A percentile compares a stretch with the other conserved stretches of the same genome.
Conservation (phyloP, 805 yeast species). For the Cyberlindnera misumaiensis region DNA sequence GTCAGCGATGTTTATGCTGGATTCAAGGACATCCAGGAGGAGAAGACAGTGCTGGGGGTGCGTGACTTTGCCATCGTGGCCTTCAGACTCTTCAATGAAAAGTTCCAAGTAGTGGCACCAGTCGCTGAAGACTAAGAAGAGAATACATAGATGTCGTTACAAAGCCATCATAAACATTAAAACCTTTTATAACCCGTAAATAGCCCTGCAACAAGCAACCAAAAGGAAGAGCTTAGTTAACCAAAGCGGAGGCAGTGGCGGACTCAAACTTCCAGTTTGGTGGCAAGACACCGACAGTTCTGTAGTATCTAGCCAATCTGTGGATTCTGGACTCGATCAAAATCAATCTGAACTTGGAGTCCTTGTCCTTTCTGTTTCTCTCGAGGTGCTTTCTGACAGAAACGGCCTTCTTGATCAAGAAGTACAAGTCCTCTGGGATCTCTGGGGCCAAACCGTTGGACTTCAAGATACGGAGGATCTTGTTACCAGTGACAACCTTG, state of each 20-base stretch:
- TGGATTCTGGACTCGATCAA: constrained; percentile 99
- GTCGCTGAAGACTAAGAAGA: constrained; percentile 9
- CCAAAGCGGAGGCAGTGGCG: constrained; percentile 99
- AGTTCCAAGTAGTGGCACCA: constrained; percentile 13
- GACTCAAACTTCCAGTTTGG: constrained; percentile 99
- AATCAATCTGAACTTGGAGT: constrained; percentile 99
- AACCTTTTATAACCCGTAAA: constrained; percentile 4
- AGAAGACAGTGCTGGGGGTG: constrained; percentile 5
- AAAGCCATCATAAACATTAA: constrained; percentile 3
- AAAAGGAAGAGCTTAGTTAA: constrained; percentile 59
- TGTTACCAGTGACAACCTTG: constrained; percentile 97
- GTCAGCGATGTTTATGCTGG: constrained; percentile 14
- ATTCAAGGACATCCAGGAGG: constrained; percentile 15
- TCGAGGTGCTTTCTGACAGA: constrained; percentile 99
- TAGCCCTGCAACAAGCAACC: constrained; percentile 12
- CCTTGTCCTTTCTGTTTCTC: constrained; percentile 99
- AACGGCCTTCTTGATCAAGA: constrained; percentile 98
- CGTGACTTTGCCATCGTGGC: constrained; percentile 14
- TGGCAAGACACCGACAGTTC: constrained; percentile 97
- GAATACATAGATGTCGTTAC: constrained; percentile 1
- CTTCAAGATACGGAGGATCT: constrained; percentile 97
- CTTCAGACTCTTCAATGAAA: constrained; percentile 18
- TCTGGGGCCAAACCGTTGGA: constrained; percentile 99
- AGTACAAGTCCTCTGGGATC: constrained; percentile 99
- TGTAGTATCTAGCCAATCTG: constrained; percentile 99